Evolutionary conservation across 2,329 filamentous ascomycete species (phyloP), one percentile per base, ranked within the genome.

Genomic region (Fusarium siculi): DNA sequence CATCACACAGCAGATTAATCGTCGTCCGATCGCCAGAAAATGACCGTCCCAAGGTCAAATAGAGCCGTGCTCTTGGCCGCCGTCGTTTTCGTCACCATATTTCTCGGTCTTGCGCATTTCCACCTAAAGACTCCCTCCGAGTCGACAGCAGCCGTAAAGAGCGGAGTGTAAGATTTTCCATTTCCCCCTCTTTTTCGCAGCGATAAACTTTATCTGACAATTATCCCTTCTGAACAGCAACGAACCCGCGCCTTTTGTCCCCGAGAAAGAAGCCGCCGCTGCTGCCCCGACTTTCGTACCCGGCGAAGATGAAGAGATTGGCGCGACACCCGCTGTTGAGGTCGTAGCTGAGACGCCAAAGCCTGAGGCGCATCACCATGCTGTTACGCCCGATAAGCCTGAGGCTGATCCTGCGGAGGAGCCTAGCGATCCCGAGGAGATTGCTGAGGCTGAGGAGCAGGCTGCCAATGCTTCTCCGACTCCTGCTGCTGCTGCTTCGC

Each of bases 41-140:
- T 69, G 66, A 47, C 65, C 57, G 65, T 68, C 7, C 57, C 58
- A 32, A 54, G 66, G 58, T 69, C 66, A 34, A 69, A 69, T 52
- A 53, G 65, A 64, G 65, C 66, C 23, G 66, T 69, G 50, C 34
- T 69, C 28, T 40, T 69, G 66, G 66, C 66, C 50, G 66, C 65
- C 23, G 50, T 69, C 23, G 65, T 69, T 32, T 69, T 69, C 7
- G 60, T 69, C 50, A 69, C 66, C 40, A 69, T 69, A 16, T 69
- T 69, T 47, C 65, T 69, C 25, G 66, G 66, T 15, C 59, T 69
- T 8, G 65, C 66, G 25, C 66, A 69, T 69, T 69, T 69, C 50
- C 66, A 69, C 32, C 65, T 69, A 4, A 42, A 69, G 11, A 42
- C 66, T 40, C 66, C 66, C 39, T 64, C 39, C 39, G 57, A 68